Conservation (phyloP, 768 basidiomycete genomes). For the Paxillus ammoniavirescens region DNA sequence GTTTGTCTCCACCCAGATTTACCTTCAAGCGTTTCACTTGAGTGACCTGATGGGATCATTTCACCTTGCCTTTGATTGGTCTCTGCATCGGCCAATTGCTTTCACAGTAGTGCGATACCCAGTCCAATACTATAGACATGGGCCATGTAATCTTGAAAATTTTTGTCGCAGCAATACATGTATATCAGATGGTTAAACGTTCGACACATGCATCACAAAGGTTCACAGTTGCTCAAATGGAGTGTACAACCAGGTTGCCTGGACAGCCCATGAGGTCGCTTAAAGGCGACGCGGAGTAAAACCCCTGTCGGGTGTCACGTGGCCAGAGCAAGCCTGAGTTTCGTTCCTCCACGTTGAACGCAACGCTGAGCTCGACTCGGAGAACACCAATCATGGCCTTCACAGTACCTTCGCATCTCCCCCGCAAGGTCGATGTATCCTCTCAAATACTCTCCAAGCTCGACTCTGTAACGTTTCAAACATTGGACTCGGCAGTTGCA, state of each 20-base stretch:
- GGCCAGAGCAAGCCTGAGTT: constrained; percentile 2
- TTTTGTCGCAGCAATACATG: constrained; percentile 18
- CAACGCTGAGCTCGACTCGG: constrained; percentile 1
- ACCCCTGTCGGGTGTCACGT: constrained; percentile 12
- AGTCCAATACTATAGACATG: constrained; percentile 27
- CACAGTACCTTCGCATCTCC: constrained; percentile 68
- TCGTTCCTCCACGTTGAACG: not conserved
- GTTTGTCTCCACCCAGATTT: constrained; percentile 47
- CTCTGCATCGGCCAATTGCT: not conserved
- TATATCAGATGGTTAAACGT: constrained; percentile 1
- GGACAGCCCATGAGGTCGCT: too few species aligned
- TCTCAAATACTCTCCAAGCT: constrained; percentile 71
- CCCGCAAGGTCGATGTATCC: constrained; percentile 69
- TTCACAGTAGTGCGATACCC: constrained; percentile 22
- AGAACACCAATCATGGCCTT: constrained; percentile 58
- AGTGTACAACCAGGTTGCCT: too few species aligned
- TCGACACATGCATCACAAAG: not conserved
- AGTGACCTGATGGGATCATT: constrained; percentile 1
- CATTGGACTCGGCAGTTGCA: constrained; percentile 59
- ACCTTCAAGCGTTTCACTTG: constrained; percentile 76
- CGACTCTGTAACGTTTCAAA: constrained; percentile 55
- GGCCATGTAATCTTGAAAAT: constrained; percentile 25
- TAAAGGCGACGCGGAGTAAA: too few species aligned
- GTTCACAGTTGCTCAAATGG: too few species aligned
- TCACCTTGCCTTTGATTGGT: not conserved